Evolutionary conservation across 495 filamentous ascomycete species (phyloP).

Genomic region (Beverwykella pulmonaria): DNA sequence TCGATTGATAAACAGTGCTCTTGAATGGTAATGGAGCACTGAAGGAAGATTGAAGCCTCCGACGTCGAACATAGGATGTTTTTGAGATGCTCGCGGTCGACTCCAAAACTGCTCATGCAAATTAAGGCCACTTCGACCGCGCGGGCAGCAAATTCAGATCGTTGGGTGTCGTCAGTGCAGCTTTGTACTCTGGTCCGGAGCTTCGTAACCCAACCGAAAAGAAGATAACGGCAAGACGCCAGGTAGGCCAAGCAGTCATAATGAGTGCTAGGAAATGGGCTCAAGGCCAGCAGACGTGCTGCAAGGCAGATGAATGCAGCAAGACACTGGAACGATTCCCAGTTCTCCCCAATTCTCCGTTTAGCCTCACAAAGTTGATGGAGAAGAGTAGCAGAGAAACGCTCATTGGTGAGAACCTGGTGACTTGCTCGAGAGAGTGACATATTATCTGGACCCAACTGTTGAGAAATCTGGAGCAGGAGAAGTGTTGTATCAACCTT

Average conservation of each 20-base stretch:
- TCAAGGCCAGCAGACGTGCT: slow-evolving; percentile 23
- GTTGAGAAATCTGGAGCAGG: slow-evolving; percentile 34
- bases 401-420: slow-evolving; percentile 7
- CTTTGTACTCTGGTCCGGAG: slow-evolving; percentile 17
- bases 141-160: slow-evolving; percentile 23
- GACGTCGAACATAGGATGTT: slow-evolving; percentile 8
- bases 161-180: slow-evolving; percentile 1
- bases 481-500: slow-evolving; percentile 34
- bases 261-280: background rate
- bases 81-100: slow-evolving; percentile 23
- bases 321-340: slow-evolving; percentile 33
- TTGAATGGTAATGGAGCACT: slow-evolving; percentile 32
- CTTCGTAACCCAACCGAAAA: slow-evolving; percentile 18
- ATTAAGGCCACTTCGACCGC: slow-evolving; percentile 33
- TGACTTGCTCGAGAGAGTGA: slow-evolving; percentile 5
- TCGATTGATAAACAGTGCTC: too few relatives aligned
- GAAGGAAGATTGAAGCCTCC: slow-evolving; percentile 20
- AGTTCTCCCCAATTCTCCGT: slow-evolving; percentile 29
- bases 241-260: slow-evolving; percentile 15
- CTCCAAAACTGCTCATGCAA: slow-evolving; percentile 28
- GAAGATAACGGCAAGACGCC: slow-evolving; percentile 3
- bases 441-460: slow-evolving; percentile 22
- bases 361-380: slow-evolving; percentile 10
- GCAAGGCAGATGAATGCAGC: slow-evolving; percentile 21
- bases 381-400: slow-evolving; percentile 9